phyloP scores from a whole-genome alignment of 176 grass and related monocot species.

The Triticum timopheevii region DNA sequence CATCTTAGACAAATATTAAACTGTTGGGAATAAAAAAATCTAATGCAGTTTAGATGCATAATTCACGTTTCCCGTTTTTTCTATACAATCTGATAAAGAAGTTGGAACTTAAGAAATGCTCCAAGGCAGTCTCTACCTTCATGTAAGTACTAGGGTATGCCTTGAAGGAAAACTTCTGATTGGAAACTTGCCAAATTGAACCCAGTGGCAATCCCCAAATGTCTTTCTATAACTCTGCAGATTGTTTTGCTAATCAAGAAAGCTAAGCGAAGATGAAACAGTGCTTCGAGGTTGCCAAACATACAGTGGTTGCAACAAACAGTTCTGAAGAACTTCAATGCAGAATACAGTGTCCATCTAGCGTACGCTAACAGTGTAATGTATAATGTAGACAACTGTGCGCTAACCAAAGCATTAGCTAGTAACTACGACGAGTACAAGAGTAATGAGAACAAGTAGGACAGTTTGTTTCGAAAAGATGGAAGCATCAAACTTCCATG shows the following conservation, averaged over 20 bases:
- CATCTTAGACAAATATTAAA: conserved; percentile 3
- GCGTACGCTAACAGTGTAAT: neutral
- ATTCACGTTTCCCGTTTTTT: neutral
- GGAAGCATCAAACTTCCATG: neutral
- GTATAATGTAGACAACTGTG: neutral
- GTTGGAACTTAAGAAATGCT: conserved; percentile 10
- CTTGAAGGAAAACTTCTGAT: neutral
- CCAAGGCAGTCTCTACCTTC: neutral
- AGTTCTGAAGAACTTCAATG: neutral
- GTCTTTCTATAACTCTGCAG: neutral
- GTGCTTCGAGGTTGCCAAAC: neutral
- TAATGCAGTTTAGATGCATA: neutral
- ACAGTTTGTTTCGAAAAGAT: neutral
- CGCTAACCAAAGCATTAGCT: neutral
- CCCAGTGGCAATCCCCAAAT: neutral
- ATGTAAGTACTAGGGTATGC: neutral
- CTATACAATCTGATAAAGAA: neutral
- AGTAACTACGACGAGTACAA: neutral
- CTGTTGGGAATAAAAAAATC: neutral
- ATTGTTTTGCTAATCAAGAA: neutral
- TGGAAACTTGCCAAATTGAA: neutral
- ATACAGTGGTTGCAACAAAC: neutral
- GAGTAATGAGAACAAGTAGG: neutral
- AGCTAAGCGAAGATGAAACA: neutral
- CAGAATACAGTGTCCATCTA: neutral